These are phyloP conservation scores for Chytriomyces sp. DNA, from an alignment of 192 early-diverging fungal species.

Conservation along the genomic window DNA sequence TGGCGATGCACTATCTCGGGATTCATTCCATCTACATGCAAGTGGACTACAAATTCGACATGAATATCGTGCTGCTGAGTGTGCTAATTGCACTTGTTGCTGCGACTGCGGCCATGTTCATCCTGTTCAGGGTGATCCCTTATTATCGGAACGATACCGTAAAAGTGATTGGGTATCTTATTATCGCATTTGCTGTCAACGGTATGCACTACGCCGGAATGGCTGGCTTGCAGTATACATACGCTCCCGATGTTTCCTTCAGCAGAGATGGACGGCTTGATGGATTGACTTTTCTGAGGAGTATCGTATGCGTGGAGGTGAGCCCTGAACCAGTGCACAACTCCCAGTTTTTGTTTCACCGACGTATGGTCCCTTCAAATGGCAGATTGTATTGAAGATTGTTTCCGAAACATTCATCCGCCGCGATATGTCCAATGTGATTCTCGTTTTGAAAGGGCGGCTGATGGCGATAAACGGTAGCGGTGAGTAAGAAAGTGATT, in stretches of 20 bases:
- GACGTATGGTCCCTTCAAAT: not conserved
- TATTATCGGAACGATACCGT: slow-evolving; percentile 5
- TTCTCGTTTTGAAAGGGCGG: not conserved
- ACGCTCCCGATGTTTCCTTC: not conserved
- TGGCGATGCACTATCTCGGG: slow-evolving; percentile 24
- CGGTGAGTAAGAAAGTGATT: too few species aligned
- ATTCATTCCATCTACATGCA: slow-evolving; percentile 20
- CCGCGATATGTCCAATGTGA: slow-evolving; percentile 16
- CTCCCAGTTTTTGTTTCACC: not conserved
- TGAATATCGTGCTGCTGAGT: not conserved
- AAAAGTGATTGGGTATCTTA: not conserved
- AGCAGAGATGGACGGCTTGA: not conserved
- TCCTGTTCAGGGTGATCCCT: slow-evolving; percentile 14
- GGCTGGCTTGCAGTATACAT: slow-evolving; percentile 1
- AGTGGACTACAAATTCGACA: not conserved
- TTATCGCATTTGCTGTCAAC: slow-evolving; percentile 23
- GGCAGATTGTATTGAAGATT: slow-evolving; percentile 14
- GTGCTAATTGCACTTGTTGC: slow-evolving; percentile 21
- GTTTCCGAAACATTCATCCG: slow-evolving; percentile 18
- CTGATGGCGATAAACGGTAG: too few species aligned
- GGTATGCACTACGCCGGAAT: slow-evolving; percentile 29
- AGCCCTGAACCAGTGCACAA: not conserved
- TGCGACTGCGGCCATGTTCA: slow-evolving; percentile 20
- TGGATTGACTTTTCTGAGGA: not conserved
- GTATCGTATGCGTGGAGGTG: slow-evolving; percentile 17